These are phyloP conservation scores for Cercophora scortea DNA, from an alignment of 495 filamentous ascomycete genomes.

Conservation along the genomic window DNA sequence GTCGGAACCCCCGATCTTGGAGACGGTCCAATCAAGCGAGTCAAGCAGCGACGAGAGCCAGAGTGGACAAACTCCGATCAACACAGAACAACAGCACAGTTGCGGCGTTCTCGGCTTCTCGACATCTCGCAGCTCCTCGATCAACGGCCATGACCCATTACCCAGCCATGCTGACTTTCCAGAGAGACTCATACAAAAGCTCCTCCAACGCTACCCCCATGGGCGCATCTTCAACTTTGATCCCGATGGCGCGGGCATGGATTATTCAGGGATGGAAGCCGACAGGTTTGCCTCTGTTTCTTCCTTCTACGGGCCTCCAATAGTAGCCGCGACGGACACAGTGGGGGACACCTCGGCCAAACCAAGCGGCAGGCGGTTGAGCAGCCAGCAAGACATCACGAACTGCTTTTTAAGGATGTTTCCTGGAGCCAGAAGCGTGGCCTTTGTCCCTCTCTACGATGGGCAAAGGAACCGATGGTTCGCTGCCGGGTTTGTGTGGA, in stretches of 20 bases:
- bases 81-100: neutral
- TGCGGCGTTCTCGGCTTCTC: conserved; percentile 28
- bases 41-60: conserved; percentile 5
- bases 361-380: too few species aligned
- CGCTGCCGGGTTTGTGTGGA: conserved; percentile 59
- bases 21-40: neutral
- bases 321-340: neutral
- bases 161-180: neutral
- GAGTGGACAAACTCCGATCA: neutral
- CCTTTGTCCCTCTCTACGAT: conserved; percentile 61
- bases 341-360: neutral
- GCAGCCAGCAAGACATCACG: conserved; percentile 5
- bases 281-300: conserved; percentile 6
- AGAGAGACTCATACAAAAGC: conserved; percentile 38
- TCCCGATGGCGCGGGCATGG: conserved; percentile 22
- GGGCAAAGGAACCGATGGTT: conserved; percentile 57
- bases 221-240: conserved; percentile 55
- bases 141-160: conserved; percentile 11
- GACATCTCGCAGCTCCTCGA: conserved; percentile 15
- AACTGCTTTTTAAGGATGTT: conserved; percentile 21
- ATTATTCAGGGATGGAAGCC: neutral
- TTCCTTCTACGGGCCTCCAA: neutral
- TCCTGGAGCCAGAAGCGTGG: conserved; percentile 45
- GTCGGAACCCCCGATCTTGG: neutral
- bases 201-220: conserved; percentile 52